Evolutionary conservation across 306 rosid genomes (phyloP), one percentile per base, ranked within the genome.

Genomic region (Luffa acutangula): DNA sequence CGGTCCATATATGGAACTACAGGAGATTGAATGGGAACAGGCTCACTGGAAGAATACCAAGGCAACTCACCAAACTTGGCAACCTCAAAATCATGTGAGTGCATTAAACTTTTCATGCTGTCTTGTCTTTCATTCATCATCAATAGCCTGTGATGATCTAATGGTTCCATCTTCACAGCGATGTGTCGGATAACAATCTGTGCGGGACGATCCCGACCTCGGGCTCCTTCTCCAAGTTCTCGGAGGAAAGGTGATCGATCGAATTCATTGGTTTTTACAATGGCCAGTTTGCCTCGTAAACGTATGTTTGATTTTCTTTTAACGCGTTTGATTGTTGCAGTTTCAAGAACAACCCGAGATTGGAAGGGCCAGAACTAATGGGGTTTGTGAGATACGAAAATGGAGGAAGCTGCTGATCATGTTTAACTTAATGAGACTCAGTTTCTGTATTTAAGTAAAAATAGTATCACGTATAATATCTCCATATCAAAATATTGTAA

Each of bases 281-380:
- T 21, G 5, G 45, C 49, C 57, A 0, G 6, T 43, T 14, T 45
- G 17, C 3, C 9, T 6, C 39, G 3, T 45, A 13, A 49, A 45
- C 14, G 77, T 46, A 25, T 21, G 41, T 1, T 71, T 71, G 41
- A 71, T 49, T 49, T 69, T 74, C 54, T 65, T 79, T 73, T 72
- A n/a, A 59, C 13, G 66, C 39, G 25, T 60, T 64, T 4, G 71
- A 34, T 36, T 34, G n/a, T 72, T 65, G 89, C 86, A 93, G 98
- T 89, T 93, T 93, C 89, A 90, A 80, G 87, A 89, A 90, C 80
- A 93, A 93, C 72, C 90, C 97, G 45, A 87, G 92, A 85, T 75
- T 93, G 54, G 86, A 90, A 82, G 97, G 98, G 64, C 98, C 98
- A 52, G 91, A 91, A 79, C 87, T 93, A 71, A 87, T 93, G 97